These are phyloP conservation scores for Multifurca ochricompacta DNA, from an alignment of 768 basidiomycete genomes.

Conservation along the genomic window DNA sequence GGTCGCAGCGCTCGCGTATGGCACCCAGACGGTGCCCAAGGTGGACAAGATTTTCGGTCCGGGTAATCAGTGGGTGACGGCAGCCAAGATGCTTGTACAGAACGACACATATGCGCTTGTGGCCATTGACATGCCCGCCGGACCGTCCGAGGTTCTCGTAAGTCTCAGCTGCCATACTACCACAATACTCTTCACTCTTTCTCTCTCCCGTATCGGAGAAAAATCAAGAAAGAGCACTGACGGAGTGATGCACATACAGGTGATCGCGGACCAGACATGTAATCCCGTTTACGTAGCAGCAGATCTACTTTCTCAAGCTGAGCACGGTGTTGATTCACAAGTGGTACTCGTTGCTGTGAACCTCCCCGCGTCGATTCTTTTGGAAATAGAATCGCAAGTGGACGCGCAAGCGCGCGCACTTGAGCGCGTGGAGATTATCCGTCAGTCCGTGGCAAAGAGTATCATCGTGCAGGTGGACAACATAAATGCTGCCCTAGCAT, in stretches of 20 bases:
- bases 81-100: conserved; percentile 98
- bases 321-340: conserved; percentile 97
- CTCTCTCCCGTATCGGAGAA: no score
- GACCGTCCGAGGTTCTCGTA: conserved; percentile 95
- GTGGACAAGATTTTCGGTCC: conserved; percentile 99
- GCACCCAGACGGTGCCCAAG: conserved; percentile 90
- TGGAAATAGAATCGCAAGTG: conserved; percentile 75
- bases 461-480: conserved; percentile 70
- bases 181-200: not conserved
- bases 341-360: conserved; percentile 85
- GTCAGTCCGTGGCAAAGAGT: conserved; percentile 83
- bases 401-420: conserved; percentile 82
- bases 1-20: conserved; percentile 92
- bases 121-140: conserved; percentile 98
- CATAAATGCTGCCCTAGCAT: conserved; percentile 70
- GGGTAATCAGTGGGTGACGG: conserved; percentile 99
- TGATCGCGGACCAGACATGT: conserved; percentile 85
- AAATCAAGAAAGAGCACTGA: conserved; percentile 1
- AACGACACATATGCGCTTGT: conserved; percentile 96
- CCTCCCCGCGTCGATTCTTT: conserved; percentile 53
- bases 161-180: conserved; percentile 31
- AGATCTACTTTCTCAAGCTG: conserved; percentile 94
- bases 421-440: conserved; percentile 82
- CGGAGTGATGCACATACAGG: conserved; percentile 44
- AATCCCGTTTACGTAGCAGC: conserved; percentile 91